Evolutionary conservation across 768 basidiomycete genomes (phyloP).

Genomic region (Naganishia onofrii): DNA sequence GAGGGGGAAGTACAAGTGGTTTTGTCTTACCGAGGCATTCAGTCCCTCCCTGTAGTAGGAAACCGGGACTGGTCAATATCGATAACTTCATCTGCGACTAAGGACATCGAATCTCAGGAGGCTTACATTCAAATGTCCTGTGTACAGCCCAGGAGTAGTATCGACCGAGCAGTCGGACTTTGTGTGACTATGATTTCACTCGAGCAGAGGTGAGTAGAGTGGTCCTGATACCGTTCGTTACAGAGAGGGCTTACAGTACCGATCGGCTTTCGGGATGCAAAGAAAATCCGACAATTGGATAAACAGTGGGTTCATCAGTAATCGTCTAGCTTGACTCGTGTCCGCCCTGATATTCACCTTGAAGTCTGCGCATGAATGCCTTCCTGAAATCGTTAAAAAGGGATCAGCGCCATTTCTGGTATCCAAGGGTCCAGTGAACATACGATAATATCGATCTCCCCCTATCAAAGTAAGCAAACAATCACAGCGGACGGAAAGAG

Average conservation of each 20-base stretch:
- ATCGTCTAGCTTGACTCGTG: background rate
- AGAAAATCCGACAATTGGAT: too few species aligned
- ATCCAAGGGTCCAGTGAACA: constrained; percentile 2
- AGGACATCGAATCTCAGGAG: background rate
- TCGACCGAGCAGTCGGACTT: constrained; percentile 42
- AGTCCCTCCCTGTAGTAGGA: background rate
- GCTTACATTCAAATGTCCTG: constrained; percentile 40
- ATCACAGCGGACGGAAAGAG: too few species aligned
- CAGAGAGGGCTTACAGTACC: background rate
- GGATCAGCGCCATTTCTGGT: background rate
- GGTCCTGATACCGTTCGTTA: too few species aligned
- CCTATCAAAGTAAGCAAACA: constrained; percentile 32
- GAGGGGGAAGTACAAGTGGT: background rate
- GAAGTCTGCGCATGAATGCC: constrained; percentile 43
- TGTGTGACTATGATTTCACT: constrained; percentile 41
- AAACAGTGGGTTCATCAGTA: too few species aligned
- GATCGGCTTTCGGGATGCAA: background rate
- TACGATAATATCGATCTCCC: constrained; percentile 51
- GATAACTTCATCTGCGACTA: too few species aligned
- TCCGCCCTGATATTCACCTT: constrained; percentile 38
- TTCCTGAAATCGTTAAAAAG: constrained; percentile 36
- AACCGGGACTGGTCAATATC: background rate
- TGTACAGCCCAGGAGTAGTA: constrained; percentile 37
- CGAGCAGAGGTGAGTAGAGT: too few species aligned
- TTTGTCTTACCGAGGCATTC: constrained; percentile 20